Evolutionary conservation across 1,139 yeast genomes (phyloP).

Genomic region (Zygotorulaspora mrakii): DNA sequence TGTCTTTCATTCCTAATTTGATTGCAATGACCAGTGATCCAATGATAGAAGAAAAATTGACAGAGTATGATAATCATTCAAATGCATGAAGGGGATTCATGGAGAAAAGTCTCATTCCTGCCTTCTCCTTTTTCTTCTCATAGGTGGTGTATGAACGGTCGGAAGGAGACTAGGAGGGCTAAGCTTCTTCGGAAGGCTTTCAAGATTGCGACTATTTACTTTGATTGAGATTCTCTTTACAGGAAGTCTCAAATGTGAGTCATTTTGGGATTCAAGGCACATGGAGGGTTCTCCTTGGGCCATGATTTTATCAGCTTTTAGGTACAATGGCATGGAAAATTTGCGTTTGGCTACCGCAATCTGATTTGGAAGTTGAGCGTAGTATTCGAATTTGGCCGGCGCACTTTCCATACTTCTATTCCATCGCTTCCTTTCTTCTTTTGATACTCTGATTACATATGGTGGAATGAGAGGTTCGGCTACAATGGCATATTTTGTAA

Average conservation of each 20-base stretch:
- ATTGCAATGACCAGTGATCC: conserved; percentile 1
- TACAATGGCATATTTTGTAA: conserved; percentile 27
- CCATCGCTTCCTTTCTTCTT: conserved; percentile 25
- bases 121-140: conserved; percentile 8
- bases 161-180: neutral
- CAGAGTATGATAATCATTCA: conserved; percentile 2
- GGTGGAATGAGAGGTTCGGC: conserved; percentile 34
- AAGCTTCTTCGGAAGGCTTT: neutral
- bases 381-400: conserved; percentile 17
- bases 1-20: conserved; percentile 2
- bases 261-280: neutral
- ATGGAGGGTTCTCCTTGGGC: neutral
- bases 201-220: neutral
- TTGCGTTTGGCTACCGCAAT: conserved; percentile 16
- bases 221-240: neutral
- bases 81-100: neutral
- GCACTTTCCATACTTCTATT: conserved; percentile 12
- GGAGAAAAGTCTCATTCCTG: conserved; percentile 2
- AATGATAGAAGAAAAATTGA: neutral
- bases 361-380: conserved; percentile 23
- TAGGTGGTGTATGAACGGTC: conserved; percentile 9
- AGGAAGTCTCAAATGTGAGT: neutral
- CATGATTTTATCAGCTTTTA: conserved; percentile 1
- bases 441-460: conserved; percentile 25
- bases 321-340: conserved; percentile 17